Conservation (phyloP, 2,329 filamentous ascomycete genomes). For the Fusarium siculi region DNA sequence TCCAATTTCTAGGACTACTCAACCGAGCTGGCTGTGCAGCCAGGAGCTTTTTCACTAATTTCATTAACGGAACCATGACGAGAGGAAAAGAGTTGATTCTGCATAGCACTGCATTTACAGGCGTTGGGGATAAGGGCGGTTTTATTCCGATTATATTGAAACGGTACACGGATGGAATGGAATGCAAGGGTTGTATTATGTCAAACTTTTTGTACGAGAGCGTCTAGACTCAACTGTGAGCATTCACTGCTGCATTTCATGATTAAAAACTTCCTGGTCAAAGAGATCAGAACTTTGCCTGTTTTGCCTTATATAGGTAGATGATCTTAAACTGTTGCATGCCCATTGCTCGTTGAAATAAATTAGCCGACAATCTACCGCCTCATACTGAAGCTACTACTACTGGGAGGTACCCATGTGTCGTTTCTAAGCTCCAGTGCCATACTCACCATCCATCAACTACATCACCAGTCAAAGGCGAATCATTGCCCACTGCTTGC, state of each 20-base stretch:
- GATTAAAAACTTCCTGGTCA: not conserved
- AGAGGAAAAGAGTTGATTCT: slow-evolving; percentile 23
- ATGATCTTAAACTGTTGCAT: not conserved
- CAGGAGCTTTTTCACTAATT: slow-evolving; percentile 6
- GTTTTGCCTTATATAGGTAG: not conserved
- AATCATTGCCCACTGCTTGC: slow-evolving; percentile 2
- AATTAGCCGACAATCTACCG: slow-evolving; percentile 41
- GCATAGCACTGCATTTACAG: slow-evolving; percentile 40
- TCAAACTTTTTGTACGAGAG: slow-evolving; percentile 18
- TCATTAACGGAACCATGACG: slow-evolving; percentile 19
- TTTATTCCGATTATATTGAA: slow-evolving; percentile 26
- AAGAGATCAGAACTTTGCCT: not conserved
- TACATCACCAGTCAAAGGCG: not conserved
- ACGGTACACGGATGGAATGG: slow-evolving; percentile 20
- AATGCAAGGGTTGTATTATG: slow-evolving; percentile 23
- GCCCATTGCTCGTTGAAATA: not conserved
- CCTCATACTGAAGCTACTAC: not conserved
- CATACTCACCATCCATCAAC: slow-evolving; percentile 4
- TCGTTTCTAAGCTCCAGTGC: slow-evolving; percentile 29
- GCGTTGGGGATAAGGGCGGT: slow-evolving; percentile 35
- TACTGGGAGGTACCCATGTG: slow-evolving; percentile 20
- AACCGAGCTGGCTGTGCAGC: not conserved
- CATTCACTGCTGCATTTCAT: not conserved
- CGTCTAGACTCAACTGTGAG: slow-evolving; percentile 14
- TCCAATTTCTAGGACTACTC: not conserved